Evolutionary conservation across 371 early-diverging fungal species (phyloP).

Genomic region (Dentiscutata heterogama): DNA sequence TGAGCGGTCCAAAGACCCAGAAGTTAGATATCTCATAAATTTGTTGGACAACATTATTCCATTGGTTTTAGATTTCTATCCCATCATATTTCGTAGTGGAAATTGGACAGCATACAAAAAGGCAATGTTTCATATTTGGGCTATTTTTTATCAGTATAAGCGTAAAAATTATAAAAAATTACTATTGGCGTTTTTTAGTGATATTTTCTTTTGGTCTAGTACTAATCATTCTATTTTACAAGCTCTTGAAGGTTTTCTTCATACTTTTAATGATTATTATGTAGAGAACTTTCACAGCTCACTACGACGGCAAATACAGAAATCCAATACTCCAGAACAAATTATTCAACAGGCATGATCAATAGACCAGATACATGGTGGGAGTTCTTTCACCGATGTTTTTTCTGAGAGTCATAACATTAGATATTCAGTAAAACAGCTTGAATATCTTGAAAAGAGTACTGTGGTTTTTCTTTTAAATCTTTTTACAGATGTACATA

Average conservation of each 20-base stretch:
- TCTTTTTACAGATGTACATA: neutral
- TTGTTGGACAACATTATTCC: conserved; percentile 12
- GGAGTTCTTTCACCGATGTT: neutral
- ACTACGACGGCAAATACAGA: neutral
- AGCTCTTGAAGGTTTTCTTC: neutral
- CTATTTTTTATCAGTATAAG: neutral
- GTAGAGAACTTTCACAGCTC: conserved; percentile 8
- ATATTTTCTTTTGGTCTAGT: neutral
- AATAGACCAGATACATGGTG: conserved; percentile 2
- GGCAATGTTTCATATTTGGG: conserved; percentile 8
- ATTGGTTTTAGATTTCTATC: conserved; percentile 38
- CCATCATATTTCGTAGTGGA: neutral
- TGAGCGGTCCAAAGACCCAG: neutral
- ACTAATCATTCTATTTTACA: conserved; percentile 17
- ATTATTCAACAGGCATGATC: conserved; percentile 26
- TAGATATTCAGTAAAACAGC: neutral
- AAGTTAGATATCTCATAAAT: neutral
- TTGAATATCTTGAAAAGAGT: conserved; percentile 36
- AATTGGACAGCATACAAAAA: neutral
- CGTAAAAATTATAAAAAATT: conserved; percentile 22
- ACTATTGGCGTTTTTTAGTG: conserved; percentile 22
- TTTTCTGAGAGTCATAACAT: conserved; percentile 24
- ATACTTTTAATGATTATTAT: conserved; percentile 31
- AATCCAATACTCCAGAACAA: neutral
- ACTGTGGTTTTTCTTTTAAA: conserved; percentile 11